A percentile compares a stretch with the other conserved stretches of the same genome.
These are phyloP conservation scores for Rhododendron ferrugineum DNA, from an alignment of 148 eudicot genomes.

Conservation along the genomic window DNA sequence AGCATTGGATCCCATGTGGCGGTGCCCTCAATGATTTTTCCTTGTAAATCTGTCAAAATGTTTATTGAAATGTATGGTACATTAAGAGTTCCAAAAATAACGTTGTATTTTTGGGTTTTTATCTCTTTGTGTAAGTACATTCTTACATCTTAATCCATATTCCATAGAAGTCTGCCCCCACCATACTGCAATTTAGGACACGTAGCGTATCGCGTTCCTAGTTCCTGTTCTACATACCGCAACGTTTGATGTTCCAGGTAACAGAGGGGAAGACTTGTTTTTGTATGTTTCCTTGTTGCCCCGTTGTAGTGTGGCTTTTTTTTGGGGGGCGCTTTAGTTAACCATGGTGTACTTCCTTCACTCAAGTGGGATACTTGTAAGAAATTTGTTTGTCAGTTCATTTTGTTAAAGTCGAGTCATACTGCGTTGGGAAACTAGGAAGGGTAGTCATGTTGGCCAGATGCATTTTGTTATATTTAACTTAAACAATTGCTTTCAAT, in stretches of 20 bases:
- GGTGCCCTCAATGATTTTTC: too few species aligned
- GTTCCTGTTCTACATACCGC: background rate
- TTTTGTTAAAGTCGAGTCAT: background rate
- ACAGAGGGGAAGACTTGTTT: background rate
- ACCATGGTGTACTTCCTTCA: background rate
- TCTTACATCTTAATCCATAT: background rate
- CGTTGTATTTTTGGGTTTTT: background rate
- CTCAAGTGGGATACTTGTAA: background rate
- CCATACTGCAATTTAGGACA: background rate
- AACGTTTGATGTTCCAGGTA: background rate
- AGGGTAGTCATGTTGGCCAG: background rate
- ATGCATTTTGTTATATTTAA: background rate
- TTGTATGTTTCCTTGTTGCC: background rate
- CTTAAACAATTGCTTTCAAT: background rate
- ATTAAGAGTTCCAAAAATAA: background rate
- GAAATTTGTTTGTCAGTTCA: background rate
- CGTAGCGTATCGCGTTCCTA: background rate
- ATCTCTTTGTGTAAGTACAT: background rate
- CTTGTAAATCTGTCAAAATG: background rate
- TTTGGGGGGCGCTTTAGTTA: background rate
- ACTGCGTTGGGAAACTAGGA: background rate
- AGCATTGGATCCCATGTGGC: too few species aligned
- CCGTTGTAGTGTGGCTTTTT: background rate
- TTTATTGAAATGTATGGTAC: background rate
- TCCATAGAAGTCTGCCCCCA: background rate